Percentiles rank a stretch among this genome's conserved stretches.
phyloP scores from a whole-genome alignment of 495 filamentous ascomycete genomes.

The Aspergillus incahuasiensis region DNA sequence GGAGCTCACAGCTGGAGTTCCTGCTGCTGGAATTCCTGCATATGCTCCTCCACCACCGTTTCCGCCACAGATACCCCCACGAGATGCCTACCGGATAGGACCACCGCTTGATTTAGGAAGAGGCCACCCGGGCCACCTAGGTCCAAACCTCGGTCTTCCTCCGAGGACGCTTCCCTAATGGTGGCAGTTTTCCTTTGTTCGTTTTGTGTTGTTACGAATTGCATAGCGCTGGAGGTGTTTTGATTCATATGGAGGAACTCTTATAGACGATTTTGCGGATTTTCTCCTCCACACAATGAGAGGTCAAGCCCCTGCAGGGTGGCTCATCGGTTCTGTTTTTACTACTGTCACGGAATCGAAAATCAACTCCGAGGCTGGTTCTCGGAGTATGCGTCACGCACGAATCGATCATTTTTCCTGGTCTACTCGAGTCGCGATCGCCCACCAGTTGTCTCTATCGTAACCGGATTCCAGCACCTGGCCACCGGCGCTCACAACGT shows the following conservation, averaged over 20 bases:
- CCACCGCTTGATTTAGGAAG: constrained; percentile 28
- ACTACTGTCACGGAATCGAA: not conserved
- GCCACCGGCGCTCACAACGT: constrained; percentile 73
- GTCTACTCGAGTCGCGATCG: constrained; percentile 45
- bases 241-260: constrained; percentile 30
- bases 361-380: constrained; percentile 35
- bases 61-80: constrained; percentile 28
- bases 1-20: constrained; percentile 39
- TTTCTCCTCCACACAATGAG: constrained; percentile 11
- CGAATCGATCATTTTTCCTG: constrained; percentile 12
- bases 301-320: constrained; percentile 7
- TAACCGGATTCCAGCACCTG: constrained; percentile 76
- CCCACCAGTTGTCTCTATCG: constrained; percentile 99
- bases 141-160: constrained; percentile 33
- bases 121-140: constrained; percentile 28
- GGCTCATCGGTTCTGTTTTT: constrained; percentile 9
- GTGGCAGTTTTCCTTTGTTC: constrained; percentile 17
- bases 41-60: constrained; percentile 37
- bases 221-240: constrained; percentile 45
- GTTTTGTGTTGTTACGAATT: constrained; percentile 39
- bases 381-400: constrained; percentile 20
- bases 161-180: constrained; percentile 37
- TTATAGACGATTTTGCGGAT: constrained; percentile 29
- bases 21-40: constrained; percentile 29
- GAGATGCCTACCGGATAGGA: constrained; percentile 38